Percentiles rank a stretch among this genome's conserved stretches.
These are phyloP conservation scores for Leccinum brunneo-olivaceum DNA, from an alignment of 1,284 basidiomycete genomes.

Conservation along the genomic window DNA sequence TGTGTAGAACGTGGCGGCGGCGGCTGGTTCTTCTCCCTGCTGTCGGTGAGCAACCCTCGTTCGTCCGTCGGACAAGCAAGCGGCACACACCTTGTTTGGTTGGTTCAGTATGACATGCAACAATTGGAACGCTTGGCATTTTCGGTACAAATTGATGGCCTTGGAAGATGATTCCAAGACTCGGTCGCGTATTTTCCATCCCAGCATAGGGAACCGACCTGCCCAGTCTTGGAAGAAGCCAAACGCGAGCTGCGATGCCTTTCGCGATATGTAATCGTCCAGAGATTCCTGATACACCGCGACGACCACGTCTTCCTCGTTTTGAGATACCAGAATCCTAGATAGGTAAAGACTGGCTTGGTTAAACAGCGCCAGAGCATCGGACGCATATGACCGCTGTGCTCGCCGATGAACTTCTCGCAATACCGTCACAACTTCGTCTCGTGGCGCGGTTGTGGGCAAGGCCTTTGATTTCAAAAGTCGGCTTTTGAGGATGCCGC, in stretches of 20 bases:
- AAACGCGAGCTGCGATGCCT: constrained; percentile 70
- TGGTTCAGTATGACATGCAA: constrained; percentile 63
- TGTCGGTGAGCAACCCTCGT: neutral
- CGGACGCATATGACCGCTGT: constrained; percentile 57
- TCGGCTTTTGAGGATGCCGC: constrained; percentile 69
- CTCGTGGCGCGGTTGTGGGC: constrained; percentile 33
- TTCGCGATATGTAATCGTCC: constrained; percentile 74
- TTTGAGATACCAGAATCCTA: constrained; percentile 46
- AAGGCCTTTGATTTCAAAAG: constrained; percentile 72
- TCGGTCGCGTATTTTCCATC: constrained; percentile 62
- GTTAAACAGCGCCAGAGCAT: constrained; percentile 59
- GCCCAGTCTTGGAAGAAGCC: constrained; percentile 79
- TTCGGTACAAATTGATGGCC: constrained; percentile 71
- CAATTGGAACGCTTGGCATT: constrained; percentile 70
- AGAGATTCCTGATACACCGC: constrained; percentile 65
- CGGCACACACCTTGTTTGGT: constrained; percentile 26
- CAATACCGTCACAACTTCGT: constrained; percentile 45
- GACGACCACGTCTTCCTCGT: constrained; percentile 40
- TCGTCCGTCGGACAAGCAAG: neutral
- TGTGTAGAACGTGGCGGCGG: constrained; percentile 42
- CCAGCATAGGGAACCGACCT: constrained; percentile 58
- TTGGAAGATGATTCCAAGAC: constrained; percentile 50
- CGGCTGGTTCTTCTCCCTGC: constrained; percentile 28
- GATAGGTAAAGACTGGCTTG: constrained; percentile 71
- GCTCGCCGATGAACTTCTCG: constrained; percentile 71